Evolutionary conservation across 2,329 filamentous ascomycete genomes (phyloP), one percentile per base, ranked within the genome.

Genomic region (Metarhizium robertsii): DNA sequence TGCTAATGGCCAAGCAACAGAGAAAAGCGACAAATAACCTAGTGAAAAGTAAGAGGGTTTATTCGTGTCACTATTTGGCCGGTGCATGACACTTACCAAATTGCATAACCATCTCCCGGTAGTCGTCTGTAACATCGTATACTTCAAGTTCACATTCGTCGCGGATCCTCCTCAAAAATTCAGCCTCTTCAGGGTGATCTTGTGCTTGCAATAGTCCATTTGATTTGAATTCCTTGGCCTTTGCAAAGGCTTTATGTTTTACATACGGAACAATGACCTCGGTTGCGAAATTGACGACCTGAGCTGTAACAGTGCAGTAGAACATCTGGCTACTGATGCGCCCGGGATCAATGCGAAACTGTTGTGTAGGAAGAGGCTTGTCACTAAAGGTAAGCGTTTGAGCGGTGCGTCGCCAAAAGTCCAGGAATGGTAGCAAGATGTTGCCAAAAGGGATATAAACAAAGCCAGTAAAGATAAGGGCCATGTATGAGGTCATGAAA

Each of bases 401-500:
- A 1, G 92, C 88, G 0, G 87, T 85, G 14, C 85, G 72, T 59
- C 83, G 81, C 73, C 95, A 92, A 56, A 96, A 74, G 62, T 95
- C 85, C 4, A 99, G 82, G 66, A 95, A 88, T 0, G 94, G 92
- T 0, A 94, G 84, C 11, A 99, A 82, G 49, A 90, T 71, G 57
- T 85, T 83, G 14, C 90, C 92, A 64, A 97, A 97, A 0, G 92
- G 92, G 20, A 96, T 89, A 65, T 96, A 97, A 59, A 96, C 84
- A 63, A 96, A 97, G 0, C 92, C 90, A 0, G 92, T 96, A 18
- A 97, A 80, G 66, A 95, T 86, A n/a, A 95, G 86, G 1, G 90
- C 88, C 53, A 95, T 84, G 68, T 96, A 97, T 0, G 92, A 95
- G 6, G 91, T 95, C 71, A 97, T 92, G 72, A 96, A 96, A 75